Base-by-base conservation (phyloP, 2,329 filamentous ascomycete genomes). In the Colletotrichum sansevieriae region DNA sequence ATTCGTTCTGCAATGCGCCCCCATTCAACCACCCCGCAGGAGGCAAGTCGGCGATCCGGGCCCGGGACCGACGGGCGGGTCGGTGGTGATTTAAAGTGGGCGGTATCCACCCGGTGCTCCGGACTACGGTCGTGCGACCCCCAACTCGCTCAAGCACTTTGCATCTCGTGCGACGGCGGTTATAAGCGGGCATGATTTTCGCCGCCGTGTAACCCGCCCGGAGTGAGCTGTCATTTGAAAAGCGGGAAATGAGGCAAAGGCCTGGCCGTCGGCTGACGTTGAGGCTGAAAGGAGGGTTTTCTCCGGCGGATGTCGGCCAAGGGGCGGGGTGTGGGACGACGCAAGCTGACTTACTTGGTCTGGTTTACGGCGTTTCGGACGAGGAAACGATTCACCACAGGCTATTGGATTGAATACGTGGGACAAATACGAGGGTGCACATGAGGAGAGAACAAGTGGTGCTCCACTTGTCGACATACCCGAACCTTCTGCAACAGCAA, bases 11-110 rank as follows among this genome's bases (percentile, higher is more conserved):
- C 43, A 60, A 25, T 25, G 57, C 22, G 54, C 3, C n/a, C 10
- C 12, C 22, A 22, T 22, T 43, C 58, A 41, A 39, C 37, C 12
- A 39, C 49, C 37, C 55, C 33, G 15, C 33, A 39, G 43, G 59
- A 43, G 54, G 20, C 10, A 22, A 47, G 20, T 65, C 62, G 62
- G 61, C 65, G 62, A 65, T 33, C 62, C 66, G 62, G 66, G 33
- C 62, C 62, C 62, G 54, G 65, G 18, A 13, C 61, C 61, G 66
- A 60, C 20, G 25, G 22, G 66, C 35, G 66, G 62, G 55, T 29
- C 47, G 65, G 62, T 39, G 55, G 13, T 18, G 55, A 18, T 35
- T 39, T 10, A n/a, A 43, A 29, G 59, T 62, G 59, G 49, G 35
- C 22, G 37, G 22, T 44, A 35, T 44, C 62, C 55, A 39, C 49